These are phyloP conservation scores for Chlamydomonas sp. DNA, from an alignment of 139 green algal species.

Conservation along the genomic window DNA sequence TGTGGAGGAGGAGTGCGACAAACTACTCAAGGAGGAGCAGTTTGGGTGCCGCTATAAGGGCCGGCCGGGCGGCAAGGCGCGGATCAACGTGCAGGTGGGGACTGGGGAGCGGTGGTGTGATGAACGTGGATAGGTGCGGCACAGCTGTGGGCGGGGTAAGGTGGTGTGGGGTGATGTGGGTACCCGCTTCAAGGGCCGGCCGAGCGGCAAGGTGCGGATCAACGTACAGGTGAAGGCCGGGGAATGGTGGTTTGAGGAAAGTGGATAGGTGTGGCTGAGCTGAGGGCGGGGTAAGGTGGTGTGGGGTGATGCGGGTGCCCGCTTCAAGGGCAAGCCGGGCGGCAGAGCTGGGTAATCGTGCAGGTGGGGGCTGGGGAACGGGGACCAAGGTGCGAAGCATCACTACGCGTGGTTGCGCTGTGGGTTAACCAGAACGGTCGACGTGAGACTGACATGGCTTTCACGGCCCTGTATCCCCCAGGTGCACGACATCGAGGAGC, in stretches of 20 bases:
- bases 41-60: neutral
- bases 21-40: constrained; percentile 66
- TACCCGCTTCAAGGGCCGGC: neutral
- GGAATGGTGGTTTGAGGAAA: too few relatives aligned
- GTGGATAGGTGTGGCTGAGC: too few relatives aligned
- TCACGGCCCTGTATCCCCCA: neutral
- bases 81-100: neutral
- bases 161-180: too few relatives aligned
- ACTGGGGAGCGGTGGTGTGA: too few relatives aligned
- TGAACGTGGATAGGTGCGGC: too few relatives aligned
- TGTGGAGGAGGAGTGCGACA: constrained; percentile 84
- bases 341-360: neutral
- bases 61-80: neutral
- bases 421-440: neutral
- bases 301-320: too few relatives aligned
- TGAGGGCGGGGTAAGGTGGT: too few relatives aligned
- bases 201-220: neutral
- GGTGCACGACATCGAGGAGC: constrained; percentile 95
- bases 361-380: neutral
- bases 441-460: neutral
- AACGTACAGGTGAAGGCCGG: too few relatives aligned
- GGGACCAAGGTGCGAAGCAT: too few relatives aligned
- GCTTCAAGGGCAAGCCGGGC: neutral
- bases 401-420: too few relatives aligned
- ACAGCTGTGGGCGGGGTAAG: too few relatives aligned